Percentiles rank a stretch among this genome's conserved stretches.
Conservation (phyloP, 2,329 filamentous ascomycete species). For the Magnaporthiopsis poae region DNA sequence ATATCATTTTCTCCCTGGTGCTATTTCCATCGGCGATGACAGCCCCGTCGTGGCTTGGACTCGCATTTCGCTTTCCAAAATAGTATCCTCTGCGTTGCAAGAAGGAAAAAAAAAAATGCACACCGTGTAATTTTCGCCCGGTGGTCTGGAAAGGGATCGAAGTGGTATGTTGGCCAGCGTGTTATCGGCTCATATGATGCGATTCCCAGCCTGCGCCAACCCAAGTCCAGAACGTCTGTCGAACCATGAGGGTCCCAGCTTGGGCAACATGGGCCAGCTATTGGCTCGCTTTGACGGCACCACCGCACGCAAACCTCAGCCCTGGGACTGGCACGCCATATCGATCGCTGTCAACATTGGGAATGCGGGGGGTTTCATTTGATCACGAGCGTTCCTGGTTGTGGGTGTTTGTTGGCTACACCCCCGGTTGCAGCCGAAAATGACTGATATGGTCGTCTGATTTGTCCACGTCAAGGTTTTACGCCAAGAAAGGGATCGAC, state of each 20-base stretch:
- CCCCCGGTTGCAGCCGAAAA: background rate
- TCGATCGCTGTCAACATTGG: background rate
- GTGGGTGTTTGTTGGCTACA: background rate
- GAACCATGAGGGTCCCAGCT: slow-evolving; percentile 2
- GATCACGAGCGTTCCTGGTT: background rate
- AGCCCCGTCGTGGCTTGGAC: background rate
- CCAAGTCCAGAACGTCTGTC: slow-evolving; percentile 1
- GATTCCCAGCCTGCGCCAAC: slow-evolving; percentile 4
- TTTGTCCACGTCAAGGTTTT: background rate
- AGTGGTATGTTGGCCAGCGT: slow-evolving; percentile 4
- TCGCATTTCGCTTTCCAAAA: background rate
- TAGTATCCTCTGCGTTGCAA: background rate
- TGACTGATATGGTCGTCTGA: background rate
- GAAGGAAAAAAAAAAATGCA: background rate
- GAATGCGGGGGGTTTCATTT: background rate
- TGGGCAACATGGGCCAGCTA: background rate
- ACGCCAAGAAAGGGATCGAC: background rate
- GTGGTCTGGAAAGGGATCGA: background rate
- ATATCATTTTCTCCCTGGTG: background rate
- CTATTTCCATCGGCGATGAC: background rate
- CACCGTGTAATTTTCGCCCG: background rate
- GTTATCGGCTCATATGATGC: slow-evolving; percentile 4
- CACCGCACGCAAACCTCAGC: background rate
- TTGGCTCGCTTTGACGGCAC: background rate
- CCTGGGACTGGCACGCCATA: background rate